Base-by-base conservation (phyloP, 1,139 yeast genomes). In the Sugiyamaella neomexicana region DNA sequence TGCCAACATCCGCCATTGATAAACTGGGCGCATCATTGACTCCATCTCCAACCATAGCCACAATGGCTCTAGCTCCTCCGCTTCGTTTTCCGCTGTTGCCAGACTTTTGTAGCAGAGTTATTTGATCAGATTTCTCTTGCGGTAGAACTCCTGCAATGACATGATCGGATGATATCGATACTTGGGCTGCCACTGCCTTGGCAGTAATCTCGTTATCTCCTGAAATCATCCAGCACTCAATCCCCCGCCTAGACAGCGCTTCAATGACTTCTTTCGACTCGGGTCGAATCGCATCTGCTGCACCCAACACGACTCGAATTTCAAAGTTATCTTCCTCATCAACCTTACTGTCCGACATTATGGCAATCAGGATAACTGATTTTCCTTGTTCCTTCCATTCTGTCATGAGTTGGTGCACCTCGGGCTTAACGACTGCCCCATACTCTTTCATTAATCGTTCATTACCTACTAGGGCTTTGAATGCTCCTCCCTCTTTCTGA, bases 11-110 rank as follows among this genome's bases (percentile, higher is more conserved):
- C 0, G 97, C 87, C 57, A 83, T 80, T 1, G 89, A 88, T 58
- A 93, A 75, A 0, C 97, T 96, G 0, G 98, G 97, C 0, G 98
- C 97, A 69, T 93, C 99, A 67, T 89, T 89, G 56, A 89, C 85
- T 53, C 99, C 99, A 69, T 93, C 99, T 34, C 99, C 99, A 31
- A 93, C 83, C 77, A 93, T 91, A 0, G 75, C 77, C 1, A 73
- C 77, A 41, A 74, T 62, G 1, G 75, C 70, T 9, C 75, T 60
- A 1, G 64, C 62, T 12, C 61, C 61, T 2, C 58, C 56, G 20
- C 40, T 38, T 29, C 45, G n/a, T 15, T 48, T 44, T 12, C 43
- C 36, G 17, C 59, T 53, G 12, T 61, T 59, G 29, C 70, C 73
- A 6, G 71, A 62, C 56, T 61, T 67, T 62, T 83, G 86, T 20